Evolutionary conservation across 176 grass and related monocot species (phyloP).

Genomic region (Musa troglodytarum): DNA sequence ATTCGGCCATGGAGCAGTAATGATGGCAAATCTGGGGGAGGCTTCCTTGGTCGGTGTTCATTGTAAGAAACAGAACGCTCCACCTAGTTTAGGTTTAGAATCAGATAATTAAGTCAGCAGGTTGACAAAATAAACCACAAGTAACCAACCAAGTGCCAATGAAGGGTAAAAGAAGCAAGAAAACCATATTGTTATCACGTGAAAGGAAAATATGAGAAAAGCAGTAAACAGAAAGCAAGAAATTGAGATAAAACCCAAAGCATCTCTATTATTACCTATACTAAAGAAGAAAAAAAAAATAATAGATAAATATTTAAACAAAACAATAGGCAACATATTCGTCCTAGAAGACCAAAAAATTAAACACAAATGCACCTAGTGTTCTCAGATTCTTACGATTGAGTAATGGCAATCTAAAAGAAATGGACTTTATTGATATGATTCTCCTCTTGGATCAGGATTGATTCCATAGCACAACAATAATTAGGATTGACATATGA

Average conservation of each 20-base stretch:
- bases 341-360: too few relatives aligned
- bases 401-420: too few relatives aligned
- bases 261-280: neutral
- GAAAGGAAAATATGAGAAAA: neutral
- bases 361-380: too few relatives aligned
- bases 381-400: too few relatives aligned
- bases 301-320: neutral
- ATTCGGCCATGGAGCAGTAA: conserved; percentile 67
- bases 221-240: neutral
- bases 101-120: neutral
- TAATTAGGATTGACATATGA: too few relatives aligned
- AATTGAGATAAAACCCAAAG: neutral
- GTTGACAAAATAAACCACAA: neutral
- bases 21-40: conserved; percentile 75
- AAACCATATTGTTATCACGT: neutral
- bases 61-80: conserved; percentile 61
- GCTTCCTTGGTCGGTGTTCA: conserved; percentile 36
- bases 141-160: neutral
- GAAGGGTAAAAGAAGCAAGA: neutral
- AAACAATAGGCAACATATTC: too few relatives aligned
- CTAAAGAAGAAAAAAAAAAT: neutral
- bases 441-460: too few relatives aligned
- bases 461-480: too few relatives aligned
- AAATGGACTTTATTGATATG: too few relatives aligned
- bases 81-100: conserved; percentile 29